Evolutionary conservation across 352 stramenopile species (phyloP).

Genomic region (Halophytophthora polymorphica): DNA sequence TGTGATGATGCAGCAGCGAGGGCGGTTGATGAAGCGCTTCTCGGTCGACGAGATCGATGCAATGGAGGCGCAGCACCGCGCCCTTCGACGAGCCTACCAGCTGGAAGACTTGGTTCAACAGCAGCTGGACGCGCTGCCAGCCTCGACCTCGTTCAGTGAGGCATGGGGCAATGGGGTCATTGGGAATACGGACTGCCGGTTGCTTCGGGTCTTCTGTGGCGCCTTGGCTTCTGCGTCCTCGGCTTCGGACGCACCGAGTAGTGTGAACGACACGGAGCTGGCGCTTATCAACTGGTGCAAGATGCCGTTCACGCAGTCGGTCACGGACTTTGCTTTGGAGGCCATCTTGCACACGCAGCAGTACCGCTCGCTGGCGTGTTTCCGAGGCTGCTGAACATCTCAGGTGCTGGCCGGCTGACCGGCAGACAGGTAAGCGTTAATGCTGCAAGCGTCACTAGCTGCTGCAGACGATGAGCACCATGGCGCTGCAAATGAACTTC

Average conservation of each 20-base stretch:
- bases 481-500: too few species aligned
- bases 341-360: constrained; percentile 21
- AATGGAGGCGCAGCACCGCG: constrained; percentile 22
- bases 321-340: constrained; percentile 20
- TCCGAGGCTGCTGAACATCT: constrained; percentile 1
- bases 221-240: constrained; percentile 13
- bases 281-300: constrained; percentile 24
- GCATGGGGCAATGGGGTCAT: constrained; percentile 14
- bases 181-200: constrained; percentile 13
- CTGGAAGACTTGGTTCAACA: constrained; percentile 15
- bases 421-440: too few species aligned
- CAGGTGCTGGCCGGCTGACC: too few species aligned
- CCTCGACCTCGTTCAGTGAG: constrained; percentile 12
- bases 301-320: constrained; percentile 12
- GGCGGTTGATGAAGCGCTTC: constrained; percentile 13
- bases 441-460: too few species aligned
- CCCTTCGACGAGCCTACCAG: constrained; percentile 18
- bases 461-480: too few species aligned
- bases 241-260: background rate
- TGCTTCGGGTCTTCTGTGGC: constrained; percentile 20
- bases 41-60: constrained; percentile 16
- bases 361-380: constrained; percentile 10
- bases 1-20: constrained; percentile 12
- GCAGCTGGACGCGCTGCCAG: constrained; percentile 12
- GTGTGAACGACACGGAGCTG: constrained; percentile 6